These are phyloP conservation scores for Chrysanthemum lavandulifolium DNA, from an alignment of 129 eudicot species.

Conservation along the genomic window DNA sequence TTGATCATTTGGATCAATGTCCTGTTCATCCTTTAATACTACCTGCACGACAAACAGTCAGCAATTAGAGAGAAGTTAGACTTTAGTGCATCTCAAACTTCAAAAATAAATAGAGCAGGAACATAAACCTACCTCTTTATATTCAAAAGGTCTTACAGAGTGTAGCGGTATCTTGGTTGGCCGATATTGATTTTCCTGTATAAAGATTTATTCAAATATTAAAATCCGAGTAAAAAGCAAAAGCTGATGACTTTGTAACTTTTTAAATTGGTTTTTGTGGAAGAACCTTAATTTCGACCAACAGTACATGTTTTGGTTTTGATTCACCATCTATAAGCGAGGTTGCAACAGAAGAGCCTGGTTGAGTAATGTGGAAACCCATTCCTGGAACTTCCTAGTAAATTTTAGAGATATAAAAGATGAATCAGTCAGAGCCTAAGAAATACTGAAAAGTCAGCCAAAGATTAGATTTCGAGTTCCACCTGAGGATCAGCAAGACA, in stretches of 20 bases:
- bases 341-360: conserved; percentile 99
- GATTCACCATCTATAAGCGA: conserved; percentile 97
- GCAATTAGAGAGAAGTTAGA: not conserved
- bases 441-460: not conserved
- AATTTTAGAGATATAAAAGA: conserved; percentile 25
- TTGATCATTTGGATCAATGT: conserved; percentile 86
- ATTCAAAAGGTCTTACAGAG: conserved; percentile 91
- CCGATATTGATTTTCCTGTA: conserved; percentile 94
- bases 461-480: conserved; percentile 7
- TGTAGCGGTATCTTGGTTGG: conserved; percentile 90
- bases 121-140: conserved; percentile 67
- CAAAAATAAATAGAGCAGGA: not conserved
- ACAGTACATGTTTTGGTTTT: conserved; percentile 92
- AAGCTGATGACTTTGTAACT: not conserved
- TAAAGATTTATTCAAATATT: conserved; percentile 8
- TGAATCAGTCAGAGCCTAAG: conserved; percentile 20
- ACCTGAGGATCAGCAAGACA: conserved; percentile 99
- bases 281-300: conserved; percentile 88
- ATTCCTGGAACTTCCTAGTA: conserved; percentile 96
- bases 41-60: conserved; percentile 48
- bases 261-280: conserved; percentile 13
- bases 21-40: conserved; percentile 81
- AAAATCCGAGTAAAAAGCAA: conserved; percentile 2
- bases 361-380: conserved; percentile 99
- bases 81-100: not conserved